phyloP scores from a whole-genome alignment of 2,329 filamentous ascomycete species.

The Hymenoscyphus linearis region DNA sequence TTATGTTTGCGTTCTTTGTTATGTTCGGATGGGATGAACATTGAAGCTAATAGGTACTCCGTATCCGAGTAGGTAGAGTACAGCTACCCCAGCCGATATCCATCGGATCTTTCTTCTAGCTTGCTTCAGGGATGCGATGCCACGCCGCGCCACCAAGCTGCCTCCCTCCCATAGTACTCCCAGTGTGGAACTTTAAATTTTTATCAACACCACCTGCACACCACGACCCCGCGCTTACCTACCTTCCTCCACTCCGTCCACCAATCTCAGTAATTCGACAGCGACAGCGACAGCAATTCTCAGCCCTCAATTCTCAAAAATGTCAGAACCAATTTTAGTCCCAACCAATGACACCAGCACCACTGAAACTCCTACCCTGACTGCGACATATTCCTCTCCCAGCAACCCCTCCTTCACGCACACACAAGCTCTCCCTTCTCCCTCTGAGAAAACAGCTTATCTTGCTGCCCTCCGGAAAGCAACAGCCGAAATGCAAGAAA shows the following conservation, averaged over 20 bases:
- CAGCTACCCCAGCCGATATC: neutral
- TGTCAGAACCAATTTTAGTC: constrained; percentile 1
- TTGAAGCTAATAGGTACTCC: too few species aligned
- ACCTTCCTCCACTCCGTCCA: neutral
- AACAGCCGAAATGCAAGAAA: constrained; percentile 54
- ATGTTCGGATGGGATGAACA: too few species aligned
- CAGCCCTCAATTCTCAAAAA: neutral
- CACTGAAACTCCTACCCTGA: neutral
- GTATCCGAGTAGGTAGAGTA: too few species aligned
- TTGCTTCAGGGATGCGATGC: neutral
- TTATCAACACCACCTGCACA: neutral
- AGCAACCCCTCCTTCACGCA: constrained; percentile 43
- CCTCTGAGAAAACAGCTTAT: constrained; percentile 51
- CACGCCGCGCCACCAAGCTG: neutral
- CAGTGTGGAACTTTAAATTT: too few species aligned
- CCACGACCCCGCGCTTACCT: neutral
- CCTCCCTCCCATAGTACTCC: too few species aligned
- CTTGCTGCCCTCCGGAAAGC: constrained; percentile 54
- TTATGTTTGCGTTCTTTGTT: too few species aligned
- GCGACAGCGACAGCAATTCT: too few species aligned
- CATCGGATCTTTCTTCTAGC: neutral
- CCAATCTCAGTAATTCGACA: too few species aligned
- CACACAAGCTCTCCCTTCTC: constrained; percentile 34
- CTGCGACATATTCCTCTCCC: constrained; percentile 50
- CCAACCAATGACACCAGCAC: neutral